Conservation (phyloP, 2,329 filamentous ascomycete species). For the Grosmannia penicillata region DNA sequence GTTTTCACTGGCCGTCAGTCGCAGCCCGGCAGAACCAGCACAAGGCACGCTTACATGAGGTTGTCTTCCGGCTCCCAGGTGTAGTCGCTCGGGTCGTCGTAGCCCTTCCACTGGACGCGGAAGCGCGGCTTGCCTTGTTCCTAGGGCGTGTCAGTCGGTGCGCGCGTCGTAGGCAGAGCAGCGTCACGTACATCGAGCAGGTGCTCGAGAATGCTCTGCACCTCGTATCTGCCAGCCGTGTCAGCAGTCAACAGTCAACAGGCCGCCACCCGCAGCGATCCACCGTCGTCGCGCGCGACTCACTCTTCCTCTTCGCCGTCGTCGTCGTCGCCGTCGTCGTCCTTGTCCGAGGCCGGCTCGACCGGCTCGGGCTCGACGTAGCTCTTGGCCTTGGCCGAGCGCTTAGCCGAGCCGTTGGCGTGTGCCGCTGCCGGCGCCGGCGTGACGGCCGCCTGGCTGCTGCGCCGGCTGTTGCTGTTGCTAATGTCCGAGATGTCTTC, state of each 20-base stretch:
- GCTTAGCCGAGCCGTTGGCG: background rate
- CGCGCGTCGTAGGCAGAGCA: background rate
- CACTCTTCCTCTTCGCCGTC: constrained; percentile 28
- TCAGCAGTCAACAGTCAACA: constrained; percentile 9
- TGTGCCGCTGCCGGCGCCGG: too few species aligned
- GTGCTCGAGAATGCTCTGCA: constrained; percentile 59
- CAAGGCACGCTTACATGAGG: constrained; percentile 30
- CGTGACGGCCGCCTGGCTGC: too few species aligned
- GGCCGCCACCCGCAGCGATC: background rate
- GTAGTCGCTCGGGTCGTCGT: constrained; percentile 50
- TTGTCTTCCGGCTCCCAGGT: constrained; percentile 74
- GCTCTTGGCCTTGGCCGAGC: constrained; percentile 8
- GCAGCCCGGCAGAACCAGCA: background rate
- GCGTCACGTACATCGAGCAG: constrained; percentile 28
- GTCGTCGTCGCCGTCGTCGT: constrained; percentile 10
- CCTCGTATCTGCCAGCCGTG: constrained; percentile 41
- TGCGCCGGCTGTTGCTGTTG: constrained; percentile 8
- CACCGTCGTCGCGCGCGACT: constrained; percentile 7
- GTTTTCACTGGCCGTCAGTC: constrained; percentile 29
- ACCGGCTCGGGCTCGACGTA: constrained; percentile 17
- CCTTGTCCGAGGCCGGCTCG: constrained; percentile 8
- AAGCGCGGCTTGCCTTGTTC: constrained; percentile 37
- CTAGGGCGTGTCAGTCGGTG: background rate
- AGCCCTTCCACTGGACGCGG: constrained; percentile 72
- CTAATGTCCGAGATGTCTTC: constrained; percentile 13